Conservation (phyloP, 345 rosid genomes). For the Rhodamnia argentea region DNA sequence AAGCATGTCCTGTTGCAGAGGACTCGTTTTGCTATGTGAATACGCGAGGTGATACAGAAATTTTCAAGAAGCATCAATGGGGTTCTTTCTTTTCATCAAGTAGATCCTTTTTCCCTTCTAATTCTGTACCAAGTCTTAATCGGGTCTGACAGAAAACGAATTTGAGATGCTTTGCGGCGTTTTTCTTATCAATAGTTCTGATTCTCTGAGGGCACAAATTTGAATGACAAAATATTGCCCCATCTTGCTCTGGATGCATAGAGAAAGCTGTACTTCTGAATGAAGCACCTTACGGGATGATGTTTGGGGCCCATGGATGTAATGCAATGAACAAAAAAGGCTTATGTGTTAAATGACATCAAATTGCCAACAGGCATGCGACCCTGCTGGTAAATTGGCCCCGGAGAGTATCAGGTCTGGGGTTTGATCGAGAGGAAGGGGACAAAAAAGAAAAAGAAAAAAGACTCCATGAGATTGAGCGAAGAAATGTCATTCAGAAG, state of each 20-base stretch:
- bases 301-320: background rate
- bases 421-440: too few species aligned
- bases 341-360: background rate
- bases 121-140: background rate
- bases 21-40: slow-evolving; percentile 49
- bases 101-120: background rate
- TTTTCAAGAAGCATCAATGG: slow-evolving; percentile 16
- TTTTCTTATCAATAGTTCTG: background rate
- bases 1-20: slow-evolving; percentile 64
- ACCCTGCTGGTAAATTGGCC: too few species aligned
- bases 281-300: background rate
- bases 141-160: background rate
- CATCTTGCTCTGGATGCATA: background rate
- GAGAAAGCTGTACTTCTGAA: background rate
- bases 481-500: background rate
- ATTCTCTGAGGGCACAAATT: background rate
- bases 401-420: too few species aligned
- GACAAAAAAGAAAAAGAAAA: too few species aligned
- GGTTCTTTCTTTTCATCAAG: slow-evolving; percentile 3
- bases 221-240: background rate
- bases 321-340: background rate
- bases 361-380: background rate
- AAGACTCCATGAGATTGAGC: too few species aligned
- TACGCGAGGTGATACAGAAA: slow-evolving; percentile 66
- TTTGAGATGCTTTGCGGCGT: background rate